phyloP scores from a whole-genome alignment of 441 rosid genomes.

The Gossypium gossypioides region DNA sequence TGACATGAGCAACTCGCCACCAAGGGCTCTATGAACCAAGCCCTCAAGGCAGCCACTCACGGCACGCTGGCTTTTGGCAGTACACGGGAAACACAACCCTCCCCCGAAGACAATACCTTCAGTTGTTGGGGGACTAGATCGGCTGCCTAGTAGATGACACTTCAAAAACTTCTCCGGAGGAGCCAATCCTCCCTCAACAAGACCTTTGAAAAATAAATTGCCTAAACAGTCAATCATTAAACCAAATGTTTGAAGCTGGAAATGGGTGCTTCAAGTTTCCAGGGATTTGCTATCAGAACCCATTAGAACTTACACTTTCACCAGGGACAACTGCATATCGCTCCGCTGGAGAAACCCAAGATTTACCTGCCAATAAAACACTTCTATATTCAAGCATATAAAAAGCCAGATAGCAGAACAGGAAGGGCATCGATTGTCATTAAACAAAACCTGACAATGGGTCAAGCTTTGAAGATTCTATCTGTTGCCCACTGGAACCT shows the following conservation, averaged over 20 bases:
- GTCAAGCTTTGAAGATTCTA: constrained; percentile 56
- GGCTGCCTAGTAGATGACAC: too few species aligned
- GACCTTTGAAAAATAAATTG: neutral
- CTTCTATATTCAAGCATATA: neutral
- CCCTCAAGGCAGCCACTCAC: too few species aligned
- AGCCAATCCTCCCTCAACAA: too few species aligned
- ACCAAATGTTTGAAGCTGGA: neutral
- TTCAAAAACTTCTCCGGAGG: too few species aligned
- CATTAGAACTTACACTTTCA: constrained; percentile 53
- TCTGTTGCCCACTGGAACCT: constrained; percentile 70
- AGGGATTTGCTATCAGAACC: neutral
- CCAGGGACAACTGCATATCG: constrained; percentile 90
- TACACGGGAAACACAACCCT: too few species aligned
- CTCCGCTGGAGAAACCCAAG: constrained; percentile 77
- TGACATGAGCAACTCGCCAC: too few species aligned
- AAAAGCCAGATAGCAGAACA: neutral
- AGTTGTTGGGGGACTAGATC: too few species aligned
- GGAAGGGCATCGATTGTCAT: neutral
- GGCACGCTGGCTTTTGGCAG: too few species aligned
- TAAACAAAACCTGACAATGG: constrained; percentile 52
- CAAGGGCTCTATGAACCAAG: too few species aligned
- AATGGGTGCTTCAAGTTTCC: neutral
- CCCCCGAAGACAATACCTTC: too few species aligned
- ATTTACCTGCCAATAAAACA: constrained; percentile 47
- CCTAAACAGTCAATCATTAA: neutral